These are phyloP conservation scores for Termitomyces sp. DNA, from an alignment of 768 basidiomycete species.

Conservation along the genomic window DNA sequence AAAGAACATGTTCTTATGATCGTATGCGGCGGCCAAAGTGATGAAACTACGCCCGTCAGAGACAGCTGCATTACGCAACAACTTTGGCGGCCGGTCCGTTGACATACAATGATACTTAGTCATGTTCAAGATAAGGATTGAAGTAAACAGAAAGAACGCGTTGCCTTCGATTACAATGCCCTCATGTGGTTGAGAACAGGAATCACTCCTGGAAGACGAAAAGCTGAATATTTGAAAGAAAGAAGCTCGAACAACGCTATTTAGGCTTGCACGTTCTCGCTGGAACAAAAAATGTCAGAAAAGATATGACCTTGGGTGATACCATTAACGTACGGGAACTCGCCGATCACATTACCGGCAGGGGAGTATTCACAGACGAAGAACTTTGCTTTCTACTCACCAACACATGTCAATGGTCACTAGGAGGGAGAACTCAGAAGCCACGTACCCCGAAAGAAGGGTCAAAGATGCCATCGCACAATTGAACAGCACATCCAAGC, in stretches of 20 bases:
- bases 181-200: not conserved
- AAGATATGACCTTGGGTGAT: not conserved
- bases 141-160: not conserved
- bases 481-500: conserved; percentile 58
- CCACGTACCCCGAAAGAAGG: conserved; percentile 49
- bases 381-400: conserved; percentile 47
- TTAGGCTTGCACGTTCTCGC: conserved; percentile 44
- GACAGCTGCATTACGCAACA: too few relatives aligned
- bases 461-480: conserved; percentile 59
- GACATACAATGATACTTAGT: too few relatives aligned
- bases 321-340: conserved; percentile 48
- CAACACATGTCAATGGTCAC: conserved; percentile 3
- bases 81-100: too few relatives aligned
- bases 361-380: conserved; percentile 69
- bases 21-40: too few relatives aligned
- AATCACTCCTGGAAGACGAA: conserved; percentile 9
- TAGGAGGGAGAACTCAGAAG: not conserved
- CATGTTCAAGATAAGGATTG: not conserved
- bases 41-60: too few relatives aligned
- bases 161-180: not conserved
- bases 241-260: not conserved
- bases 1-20: too few relatives aligned
- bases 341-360: conserved; percentile 61
- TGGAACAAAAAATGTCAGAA: conserved; percentile 14
- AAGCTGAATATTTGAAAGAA: conserved; percentile 1